Evolutionary conservation across 805 yeast genomes (phyloP).

Genomic region (Maudiozyma bulderi): DNA sequence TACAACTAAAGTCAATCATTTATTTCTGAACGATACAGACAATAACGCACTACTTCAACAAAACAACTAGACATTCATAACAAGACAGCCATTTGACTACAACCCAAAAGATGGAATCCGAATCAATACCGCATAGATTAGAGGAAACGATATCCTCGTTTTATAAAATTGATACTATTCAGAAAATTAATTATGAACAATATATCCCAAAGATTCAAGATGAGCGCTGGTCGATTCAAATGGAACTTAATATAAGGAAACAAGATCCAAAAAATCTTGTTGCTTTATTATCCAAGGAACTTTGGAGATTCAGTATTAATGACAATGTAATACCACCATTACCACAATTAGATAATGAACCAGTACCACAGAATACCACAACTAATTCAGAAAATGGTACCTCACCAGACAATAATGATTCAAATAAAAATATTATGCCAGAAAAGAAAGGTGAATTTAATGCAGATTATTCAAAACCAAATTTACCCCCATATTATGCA

Average conservation of each 20-base stretch:
- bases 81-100: no score
- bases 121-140: constrained; percentile 11
- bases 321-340: constrained; percentile 31
- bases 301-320: constrained; percentile 36
- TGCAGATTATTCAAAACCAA: constrained; percentile 29
- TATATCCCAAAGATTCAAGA: constrained; percentile 28
- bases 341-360: constrained; percentile 10
- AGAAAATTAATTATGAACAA: constrained; percentile 27
- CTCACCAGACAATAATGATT: neutral
- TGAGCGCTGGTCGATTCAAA: constrained; percentile 35
- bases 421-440: constrained; percentile 10
- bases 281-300: constrained; percentile 32
- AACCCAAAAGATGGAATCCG: neutral
- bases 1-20: no score
- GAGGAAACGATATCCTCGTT: constrained; percentile 25
- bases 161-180: constrained; percentile 21
- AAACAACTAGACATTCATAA: no score
- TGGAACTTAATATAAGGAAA: constrained; percentile 32
- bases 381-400: neutral
- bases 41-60: no score
- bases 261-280: constrained; percentile 30
- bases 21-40: no score
- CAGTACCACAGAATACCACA: constrained; percentile 1
- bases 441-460: constrained; percentile 28
- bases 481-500: constrained; percentile 34